Evolutionary conservation across 192 early-diverging fungal genomes (phyloP).

Genomic region (Borealophlyctis nickersoniae): DNA sequence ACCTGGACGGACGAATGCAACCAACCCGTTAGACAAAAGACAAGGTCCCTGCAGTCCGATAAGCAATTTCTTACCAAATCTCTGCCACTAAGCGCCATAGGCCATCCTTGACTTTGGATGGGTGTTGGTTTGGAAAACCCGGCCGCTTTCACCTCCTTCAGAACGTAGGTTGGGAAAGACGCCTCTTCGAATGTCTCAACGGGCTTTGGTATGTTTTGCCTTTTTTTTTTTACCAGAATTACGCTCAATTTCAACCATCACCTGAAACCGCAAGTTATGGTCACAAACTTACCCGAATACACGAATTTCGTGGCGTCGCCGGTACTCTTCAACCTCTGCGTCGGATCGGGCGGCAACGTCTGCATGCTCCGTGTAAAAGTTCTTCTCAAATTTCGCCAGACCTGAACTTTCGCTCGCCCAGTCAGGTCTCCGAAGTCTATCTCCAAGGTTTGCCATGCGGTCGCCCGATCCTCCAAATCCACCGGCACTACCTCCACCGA

Average conservation of each 20-base stretch:
- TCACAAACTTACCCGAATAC: slow-evolving; percentile 56
- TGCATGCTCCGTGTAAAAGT: slow-evolving; percentile 87
- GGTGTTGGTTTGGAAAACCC: slow-evolving; percentile 89
- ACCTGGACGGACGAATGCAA: not conserved
- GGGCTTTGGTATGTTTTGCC: slow-evolving; percentile 79
- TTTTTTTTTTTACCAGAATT: not conserved
- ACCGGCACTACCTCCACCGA: slow-evolving; percentile 19
- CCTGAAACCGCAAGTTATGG: not conserved
- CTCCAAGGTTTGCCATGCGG: slow-evolving; percentile 49
- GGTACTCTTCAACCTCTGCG: slow-evolving; percentile 73
- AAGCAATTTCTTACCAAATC: slow-evolving; percentile 74
- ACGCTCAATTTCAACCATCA: not conserved
- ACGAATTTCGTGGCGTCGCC: slow-evolving; percentile 74
- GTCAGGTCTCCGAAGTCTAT: slow-evolving; percentile 53
- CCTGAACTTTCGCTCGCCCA: slow-evolving; percentile 58
- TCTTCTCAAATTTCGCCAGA: slow-evolving; percentile 86
- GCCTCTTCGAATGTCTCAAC: slow-evolving; percentile 86
- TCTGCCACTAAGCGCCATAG: slow-evolving; percentile 92
- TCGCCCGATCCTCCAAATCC: slow-evolving; percentile 30
- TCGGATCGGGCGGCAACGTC: slow-evolving; percentile 63
- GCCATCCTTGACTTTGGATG: slow-evolving; percentile 97
- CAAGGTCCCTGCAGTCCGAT: no score
- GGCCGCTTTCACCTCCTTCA: slow-evolving; percentile 77
- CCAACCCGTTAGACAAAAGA: no score
- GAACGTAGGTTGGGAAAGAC: slow-evolving; percentile 86